phyloP scores from a whole-genome alignment of 768 basidiomycete species.

The Suillus brevipes region DNA sequence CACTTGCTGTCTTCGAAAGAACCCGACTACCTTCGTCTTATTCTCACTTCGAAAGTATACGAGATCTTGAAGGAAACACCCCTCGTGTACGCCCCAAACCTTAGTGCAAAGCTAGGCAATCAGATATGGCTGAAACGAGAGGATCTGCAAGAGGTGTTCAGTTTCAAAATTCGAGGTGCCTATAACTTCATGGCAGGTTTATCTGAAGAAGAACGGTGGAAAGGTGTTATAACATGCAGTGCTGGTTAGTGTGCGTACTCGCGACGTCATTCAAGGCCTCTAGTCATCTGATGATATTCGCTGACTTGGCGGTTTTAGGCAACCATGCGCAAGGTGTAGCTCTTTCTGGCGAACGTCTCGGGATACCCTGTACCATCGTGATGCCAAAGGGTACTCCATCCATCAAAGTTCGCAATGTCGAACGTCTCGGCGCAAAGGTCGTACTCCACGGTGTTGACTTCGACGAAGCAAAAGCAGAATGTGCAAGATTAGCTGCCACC shows the following conservation, averaged over 20 bases:
- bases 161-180: slow-evolving; percentile 97
- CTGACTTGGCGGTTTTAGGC: slow-evolving; percentile 47
- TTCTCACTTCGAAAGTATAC: slow-evolving; percentile 88
- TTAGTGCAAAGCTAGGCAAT: slow-evolving; percentile 86
- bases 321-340: slow-evolving; percentile 99
- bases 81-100: slow-evolving; percentile 80
- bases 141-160: slow-evolving; percentile 96
- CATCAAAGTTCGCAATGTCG: slow-evolving; percentile 95
- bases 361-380: slow-evolving; percentile 96
- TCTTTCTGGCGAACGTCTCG: slow-evolving; percentile 83
- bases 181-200: slow-evolving; percentile 98
- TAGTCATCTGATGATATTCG: neutral
- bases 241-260: slow-evolving; percentile 82
- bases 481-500: slow-evolving; percentile 73
- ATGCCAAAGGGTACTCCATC: slow-evolving; percentile 95
- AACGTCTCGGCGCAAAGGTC: slow-evolving; percentile 93
- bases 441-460: slow-evolving; percentile 91
- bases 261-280: slow-evolving; percentile 12
- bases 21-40: slow-evolving; percentile 87
- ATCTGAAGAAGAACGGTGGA: slow-evolving; percentile 87
- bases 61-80: slow-evolving; percentile 89
- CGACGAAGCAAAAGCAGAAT: slow-evolving; percentile 95
- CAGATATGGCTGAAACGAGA: slow-evolving; percentile 97
- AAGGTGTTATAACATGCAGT: slow-evolving; percentile 96
- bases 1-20: slow-evolving; percentile 62